phyloP scores from a whole-genome alignment of 768 basidiomycete species.

The Rickenella mellea region DNA sequence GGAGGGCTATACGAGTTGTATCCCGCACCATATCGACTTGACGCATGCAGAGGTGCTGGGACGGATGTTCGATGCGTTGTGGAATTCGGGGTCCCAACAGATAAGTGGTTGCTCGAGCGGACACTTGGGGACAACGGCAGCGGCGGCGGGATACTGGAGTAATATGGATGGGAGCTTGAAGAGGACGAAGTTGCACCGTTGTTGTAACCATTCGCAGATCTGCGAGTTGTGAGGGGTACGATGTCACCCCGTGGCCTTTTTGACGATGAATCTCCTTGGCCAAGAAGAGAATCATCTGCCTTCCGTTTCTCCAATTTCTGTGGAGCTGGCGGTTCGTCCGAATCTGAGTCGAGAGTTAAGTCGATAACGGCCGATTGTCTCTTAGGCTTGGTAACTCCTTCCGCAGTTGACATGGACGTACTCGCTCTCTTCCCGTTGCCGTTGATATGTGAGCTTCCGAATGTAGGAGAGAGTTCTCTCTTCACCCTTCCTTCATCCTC shows the following conservation, averaged over 20 bases:
- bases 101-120: not conserved
- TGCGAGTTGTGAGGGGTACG: conserved; percentile 1
- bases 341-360: conserved; percentile 68
- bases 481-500: conserved; percentile 73
- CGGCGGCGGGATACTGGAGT: not conserved
- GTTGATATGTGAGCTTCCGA: conserved; percentile 17
- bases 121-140: not conserved
- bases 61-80: not conserved
- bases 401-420: conserved; percentile 26
- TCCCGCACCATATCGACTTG: not conserved
- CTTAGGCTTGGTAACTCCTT: conserved; percentile 22
- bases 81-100: not conserved
- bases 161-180: not conserved
- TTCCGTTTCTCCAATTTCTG: conserved; percentile 45
- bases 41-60: not conserved
- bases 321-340: conserved; percentile 34
- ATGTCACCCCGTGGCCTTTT: not conserved
- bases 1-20: not conserved
- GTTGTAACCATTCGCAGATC: conserved; percentile 1
- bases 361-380: conserved; percentile 67
- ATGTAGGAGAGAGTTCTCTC: conserved; percentile 62
- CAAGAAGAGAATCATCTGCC: conserved; percentile 27
- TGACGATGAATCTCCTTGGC: not conserved
- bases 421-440: conserved; percentile 25
- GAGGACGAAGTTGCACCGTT: conserved; percentile 1